These are phyloP conservation scores for Xylaria sp. DNA, from an alignment of 2,329 filamentous ascomycete species.

Conservation along the genomic window DNA sequence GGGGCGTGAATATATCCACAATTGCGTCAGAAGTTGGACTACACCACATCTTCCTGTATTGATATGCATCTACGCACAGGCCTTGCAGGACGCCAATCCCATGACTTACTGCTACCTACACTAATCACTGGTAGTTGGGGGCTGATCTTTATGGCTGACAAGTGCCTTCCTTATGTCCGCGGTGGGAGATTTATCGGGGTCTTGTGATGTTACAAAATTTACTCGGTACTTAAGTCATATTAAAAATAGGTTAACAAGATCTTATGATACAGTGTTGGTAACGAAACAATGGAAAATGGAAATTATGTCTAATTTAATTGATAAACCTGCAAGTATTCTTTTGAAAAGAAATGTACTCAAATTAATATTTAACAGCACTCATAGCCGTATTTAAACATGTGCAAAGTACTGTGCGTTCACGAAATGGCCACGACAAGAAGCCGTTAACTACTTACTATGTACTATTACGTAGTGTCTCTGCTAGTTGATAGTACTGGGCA, in stretches of 20 bases:
- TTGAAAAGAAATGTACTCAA: too few relatives aligned
- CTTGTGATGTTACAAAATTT: neutral
- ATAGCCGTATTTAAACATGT: neutral
- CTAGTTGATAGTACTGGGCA: neutral
- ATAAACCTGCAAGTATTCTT: neutral
- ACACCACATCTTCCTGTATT: conserved; percentile 9
- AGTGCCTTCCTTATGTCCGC: neutral
- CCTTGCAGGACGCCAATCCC: conserved; percentile 12
- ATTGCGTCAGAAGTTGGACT: conserved; percentile 21
- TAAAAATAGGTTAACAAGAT: neutral
- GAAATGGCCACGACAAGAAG: neutral
- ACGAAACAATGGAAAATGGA: neutral
- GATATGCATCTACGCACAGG: conserved; percentile 12
- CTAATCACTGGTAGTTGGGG: conserved; percentile 11
- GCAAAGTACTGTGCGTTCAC: neutral
- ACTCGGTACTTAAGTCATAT: neutral
- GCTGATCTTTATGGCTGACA: neutral
- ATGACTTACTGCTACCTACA: neutral
- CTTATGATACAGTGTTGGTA: neutral
- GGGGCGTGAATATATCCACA: conserved; percentile 17
- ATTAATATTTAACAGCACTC: neutral
- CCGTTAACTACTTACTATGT: too few relatives aligned
- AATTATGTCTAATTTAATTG: neutral
- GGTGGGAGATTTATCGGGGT: neutral
- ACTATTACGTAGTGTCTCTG: neutral